Base-by-base conservation (phyloP, 225 moss, liverwort and hornwort genomes). In the Straminergon stramineum region DNA sequence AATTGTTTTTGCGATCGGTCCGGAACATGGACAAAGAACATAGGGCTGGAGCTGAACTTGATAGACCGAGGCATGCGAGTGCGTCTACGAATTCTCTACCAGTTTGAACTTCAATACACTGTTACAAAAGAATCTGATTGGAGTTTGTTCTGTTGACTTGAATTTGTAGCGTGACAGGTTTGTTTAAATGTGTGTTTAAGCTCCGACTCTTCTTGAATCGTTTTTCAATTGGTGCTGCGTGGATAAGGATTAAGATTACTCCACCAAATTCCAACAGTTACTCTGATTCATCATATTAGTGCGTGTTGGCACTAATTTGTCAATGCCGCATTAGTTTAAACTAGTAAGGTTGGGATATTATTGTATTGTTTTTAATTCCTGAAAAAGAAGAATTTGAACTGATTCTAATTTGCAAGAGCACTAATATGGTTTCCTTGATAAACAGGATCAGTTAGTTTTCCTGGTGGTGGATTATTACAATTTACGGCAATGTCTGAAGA, bases 1-100 rank as follows among this genome's bases (percentile, higher is more conserved):
- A 88, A 17, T 91, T 96, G n/a, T 82, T n/a, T 95, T 68, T 95
- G 94, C 21, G 94, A 97, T 68, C 95, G 95, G 34, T 95, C 92
- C 3, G 91, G 92, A 30, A 91, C 79, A 23, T 95, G 93, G 85
- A 95, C 95, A 16, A 95, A 93, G 82, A 90, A 89, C 37, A 52
- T 92, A 31, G 96, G 93, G 12, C 86, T 96, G 90, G 95, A 97
- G 91, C 65, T 31, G 32, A 17, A 68, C 68, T 37, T 37, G 19
- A 21, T 68, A 21, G 21, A 37, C 68, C 68, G 21, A 67, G 37
- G 6, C 19, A 21, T 68, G 11, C 11, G 35, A 68, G 37, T 39
- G 39, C n/a, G 17, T 30, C 6, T 48, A 75, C 48, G 30, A 75
- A 48, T 48, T 45, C 17, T 48, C 17, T 45, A 17, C 30, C 30